Base-by-base conservation (phyloP, 1,284 basidiomycete species). In the Puccinia polysora region DNA sequence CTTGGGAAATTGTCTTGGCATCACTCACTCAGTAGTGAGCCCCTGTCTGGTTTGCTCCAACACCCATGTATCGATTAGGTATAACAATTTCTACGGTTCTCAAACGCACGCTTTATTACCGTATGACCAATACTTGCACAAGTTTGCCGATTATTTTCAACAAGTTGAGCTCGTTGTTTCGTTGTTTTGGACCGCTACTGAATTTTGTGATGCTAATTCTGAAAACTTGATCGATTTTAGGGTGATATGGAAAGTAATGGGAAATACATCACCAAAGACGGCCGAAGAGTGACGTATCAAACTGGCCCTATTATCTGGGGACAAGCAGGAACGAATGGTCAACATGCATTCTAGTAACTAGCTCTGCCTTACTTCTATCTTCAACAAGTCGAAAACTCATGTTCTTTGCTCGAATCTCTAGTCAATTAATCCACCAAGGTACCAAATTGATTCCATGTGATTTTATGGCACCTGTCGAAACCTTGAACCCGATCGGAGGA, bases 161-260 rank as follows among this genome's bases (percentile, higher is more conserved):
- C 95, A 98, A 81, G 85, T 83, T 65, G 25, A 78, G 30, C 30
- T n/a, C n/a, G n/a, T n/a, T n/a, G n/a, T n/a, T n/a, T n/a, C n/a
- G n/a, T n/a, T n/a, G n/a, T n/a, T n/a, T n/a, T n/a, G n/a, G n/a
- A n/a, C n/a, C n/a, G n/a, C n/a, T n/a, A n/a, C n/a, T n/a, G n/a
- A n/a, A 30, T 14, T 47, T 52, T 55, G 23, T 73, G 18, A 5
- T 38, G 14, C 14, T 34, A 52, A 23, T 36, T 25, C 12, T 0
- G 4, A 18, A 4, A 18, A 12, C n/a, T 18, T 34, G 10, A 59
- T 18, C 25, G 25, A 18, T 25, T 23, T 59, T 65, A 85, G 83
- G 94, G 94, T 56, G 95, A 98, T 82, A 98, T 98, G 95, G 95
- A 98, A 83, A 96, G 92, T 25, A 97, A 98, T 81, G 95, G 95